Evolutionary conservation across 75 land plant species (phyloP).

Genomic region (Cunninghamia lanceolata): DNA sequence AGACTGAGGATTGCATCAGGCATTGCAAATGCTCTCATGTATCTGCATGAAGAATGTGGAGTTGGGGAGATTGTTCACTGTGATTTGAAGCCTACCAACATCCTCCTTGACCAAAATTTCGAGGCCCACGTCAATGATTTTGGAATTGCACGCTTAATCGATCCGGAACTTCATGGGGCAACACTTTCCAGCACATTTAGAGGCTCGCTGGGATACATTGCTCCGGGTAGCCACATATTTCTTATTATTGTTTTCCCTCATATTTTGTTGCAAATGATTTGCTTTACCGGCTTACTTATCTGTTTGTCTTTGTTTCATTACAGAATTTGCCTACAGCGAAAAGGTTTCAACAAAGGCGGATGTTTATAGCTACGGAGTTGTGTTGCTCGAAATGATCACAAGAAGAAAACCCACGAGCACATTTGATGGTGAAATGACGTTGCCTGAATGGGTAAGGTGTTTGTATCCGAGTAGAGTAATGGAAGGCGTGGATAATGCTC

Average conservation of each 20-base stretch:
- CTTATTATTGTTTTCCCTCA: background rate
- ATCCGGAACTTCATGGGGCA: constrained; percentile 20
- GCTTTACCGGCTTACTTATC: too few species aligned
- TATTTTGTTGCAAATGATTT: background rate
- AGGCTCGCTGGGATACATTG: constrained; percentile 75
- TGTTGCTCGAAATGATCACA: constrained; percentile 57
- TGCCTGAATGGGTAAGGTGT: constrained; percentile 30
- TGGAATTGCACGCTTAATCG: constrained; percentile 59
- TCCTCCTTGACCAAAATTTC: constrained; percentile 56
- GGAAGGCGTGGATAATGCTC: constrained; percentile 3
- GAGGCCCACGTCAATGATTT: constrained; percentile 66
- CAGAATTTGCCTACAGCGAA: constrained; percentile 64
- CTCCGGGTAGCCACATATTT: constrained; percentile 42
- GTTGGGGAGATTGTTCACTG: constrained; percentile 64
- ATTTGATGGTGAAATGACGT: constrained; percentile 19
- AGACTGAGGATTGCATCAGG: constrained; percentile 33
- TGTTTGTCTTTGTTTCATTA: background rate
- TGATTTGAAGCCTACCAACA: constrained; percentile 77
- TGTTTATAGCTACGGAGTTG: constrained; percentile 64
- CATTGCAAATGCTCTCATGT: constrained; percentile 51
- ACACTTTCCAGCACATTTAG: constrained; percentile 46
- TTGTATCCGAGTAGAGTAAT: constrained; percentile 15
- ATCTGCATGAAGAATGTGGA: constrained; percentile 55
- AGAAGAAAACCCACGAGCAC: constrained; percentile 42
- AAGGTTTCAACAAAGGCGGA: constrained; percentile 51